These are phyloP conservation scores for Candida taoyuanica DNA, from an alignment of 805 yeast species.

Conservation along the genomic window DNA sequence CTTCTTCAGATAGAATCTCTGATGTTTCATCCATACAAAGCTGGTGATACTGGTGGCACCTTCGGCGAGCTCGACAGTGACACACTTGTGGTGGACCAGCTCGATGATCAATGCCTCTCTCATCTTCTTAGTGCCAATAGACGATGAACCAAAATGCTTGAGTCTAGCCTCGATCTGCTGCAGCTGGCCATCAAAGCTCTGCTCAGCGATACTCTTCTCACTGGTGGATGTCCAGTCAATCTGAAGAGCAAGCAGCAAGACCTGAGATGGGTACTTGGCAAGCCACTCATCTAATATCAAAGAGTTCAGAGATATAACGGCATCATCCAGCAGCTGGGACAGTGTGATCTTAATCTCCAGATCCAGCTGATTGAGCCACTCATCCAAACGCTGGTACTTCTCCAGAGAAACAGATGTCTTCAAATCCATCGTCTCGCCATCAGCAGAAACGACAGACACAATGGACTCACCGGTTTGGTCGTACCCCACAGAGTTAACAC, in stretches of 20 bases:
- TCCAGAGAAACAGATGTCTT: constrained; percentile 38
- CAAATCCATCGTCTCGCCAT: constrained; percentile 55
- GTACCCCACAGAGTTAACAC: constrained; percentile 42
- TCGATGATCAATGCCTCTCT: constrained; percentile 65
- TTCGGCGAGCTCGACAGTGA: constrained; percentile 25
- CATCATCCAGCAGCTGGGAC: constrained; percentile 28
- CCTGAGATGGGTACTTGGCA: constrained; percentile 49
- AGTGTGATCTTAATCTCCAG: constrained; percentile 45
- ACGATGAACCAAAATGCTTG: constrained; percentile 12
- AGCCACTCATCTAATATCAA: constrained; percentile 32
- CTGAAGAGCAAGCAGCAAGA: constrained; percentile 49
- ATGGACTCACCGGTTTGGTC: constrained; percentile 34
- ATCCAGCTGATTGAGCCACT: constrained; percentile 64
- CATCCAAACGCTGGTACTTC: constrained; percentile 42
- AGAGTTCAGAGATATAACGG: constrained; percentile 27
- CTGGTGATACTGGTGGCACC: constrained; percentile 11
- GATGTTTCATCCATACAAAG: constrained; percentile 49
- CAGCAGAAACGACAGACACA: constrained; percentile 50
- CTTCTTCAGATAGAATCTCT: constrained; percentile 36
- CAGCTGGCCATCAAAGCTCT: background rate
- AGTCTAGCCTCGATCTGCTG: background rate
- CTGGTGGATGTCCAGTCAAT: constrained; percentile 47
- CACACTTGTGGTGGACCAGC: constrained; percentile 51
- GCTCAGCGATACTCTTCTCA: constrained; percentile 29
- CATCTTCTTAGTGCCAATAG: constrained; percentile 42